phyloP scores from a whole-genome alignment of 257 asterid species.

The Cordia subcordata region DNA sequence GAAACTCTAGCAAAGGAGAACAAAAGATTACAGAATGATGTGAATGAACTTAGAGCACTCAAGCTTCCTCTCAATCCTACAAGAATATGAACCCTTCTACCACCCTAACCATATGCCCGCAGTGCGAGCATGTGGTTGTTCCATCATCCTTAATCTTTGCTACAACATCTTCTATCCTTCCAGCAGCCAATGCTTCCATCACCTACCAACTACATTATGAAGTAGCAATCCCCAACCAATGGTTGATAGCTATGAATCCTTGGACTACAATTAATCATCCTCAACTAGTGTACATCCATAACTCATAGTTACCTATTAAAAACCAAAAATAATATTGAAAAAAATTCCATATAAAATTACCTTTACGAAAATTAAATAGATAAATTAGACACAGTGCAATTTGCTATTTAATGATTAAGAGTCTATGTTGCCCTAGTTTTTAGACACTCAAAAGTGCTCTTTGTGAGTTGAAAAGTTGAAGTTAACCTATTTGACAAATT shows the following conservation, averaged over 20 bases:
- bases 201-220: slow-evolving; percentile 15
- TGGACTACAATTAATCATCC: slow-evolving; percentile 55
- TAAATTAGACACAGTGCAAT: too few species aligned
- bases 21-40: slow-evolving; percentile 79
- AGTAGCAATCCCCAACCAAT: slow-evolving; percentile 27
- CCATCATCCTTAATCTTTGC: slow-evolving; percentile 34
- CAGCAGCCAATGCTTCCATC: slow-evolving; percentile 9
- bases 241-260: slow-evolving; percentile 33
- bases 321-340: too few species aligned
- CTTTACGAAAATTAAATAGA: too few species aligned
- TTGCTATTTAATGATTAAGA: too few species aligned
- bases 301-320: slow-evolving; percentile 7
- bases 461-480: too few species aligned
- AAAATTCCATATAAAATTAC: too few species aligned
- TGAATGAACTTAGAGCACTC: slow-evolving; percentile 70
- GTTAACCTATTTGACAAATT: too few species aligned
- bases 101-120: slow-evolving; percentile 96
- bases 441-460: too few species aligned
- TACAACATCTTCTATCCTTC: slow-evolving; percentile 16
- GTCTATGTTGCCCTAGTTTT: too few species aligned
- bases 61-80: slow-evolving; percentile 86
- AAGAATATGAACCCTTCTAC: slow-evolving; percentile 97
- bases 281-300: slow-evolving; percentile 28
- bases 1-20: slow-evolving; percentile 86
- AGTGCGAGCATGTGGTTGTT: slow-evolving; percentile 78